Evolutionary conservation across 176 grass and related monocot species (phyloP).

Genomic region (Oryza glumipatula): DNA sequence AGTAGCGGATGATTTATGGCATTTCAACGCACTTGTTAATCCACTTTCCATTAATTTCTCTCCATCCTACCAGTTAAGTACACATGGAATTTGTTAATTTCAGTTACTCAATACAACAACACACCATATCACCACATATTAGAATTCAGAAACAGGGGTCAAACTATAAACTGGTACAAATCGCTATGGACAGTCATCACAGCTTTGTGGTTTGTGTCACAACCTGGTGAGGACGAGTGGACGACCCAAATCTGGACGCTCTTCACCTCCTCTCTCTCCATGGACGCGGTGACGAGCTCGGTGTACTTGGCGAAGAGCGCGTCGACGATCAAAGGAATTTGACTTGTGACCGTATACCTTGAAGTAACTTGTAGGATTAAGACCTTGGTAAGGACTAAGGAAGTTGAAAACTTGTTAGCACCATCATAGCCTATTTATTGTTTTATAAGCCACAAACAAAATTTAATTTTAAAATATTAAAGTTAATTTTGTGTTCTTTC

Average conservation of each 20-base stretch:
- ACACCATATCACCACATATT: neutral
- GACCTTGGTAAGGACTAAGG: too few species aligned
- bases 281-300: slow-evolving; percentile 66
- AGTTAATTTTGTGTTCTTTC: too few species aligned
- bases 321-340: slow-evolving; percentile 49
- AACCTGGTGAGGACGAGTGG: slow-evolving; percentile 71
- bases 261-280: slow-evolving; percentile 81
- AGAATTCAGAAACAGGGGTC: neutral
- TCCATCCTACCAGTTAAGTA: slow-evolving; percentile 21
- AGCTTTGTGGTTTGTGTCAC: slow-evolving; percentile 29
- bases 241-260: slow-evolving; percentile 77
- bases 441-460: too few species aligned
- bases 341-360: too few species aligned
- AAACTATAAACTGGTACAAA: neutral
- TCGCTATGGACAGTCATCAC: slow-evolving; percentile 8
- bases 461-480: too few species aligned
- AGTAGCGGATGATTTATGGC: neutral
- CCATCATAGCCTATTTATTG: too few species aligned
- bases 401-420: too few species aligned
- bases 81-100: slow-evolving; percentile 7
- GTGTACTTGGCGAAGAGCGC: slow-evolving; percentile 68
- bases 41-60: neutral
- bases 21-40: neutral
- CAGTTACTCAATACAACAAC: neutral
- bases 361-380: too few species aligned